These are phyloP conservation scores for Mollisia scopiformis DNA, from an alignment of 2,329 filamentous ascomycete species.

Conservation along the genomic window DNA sequence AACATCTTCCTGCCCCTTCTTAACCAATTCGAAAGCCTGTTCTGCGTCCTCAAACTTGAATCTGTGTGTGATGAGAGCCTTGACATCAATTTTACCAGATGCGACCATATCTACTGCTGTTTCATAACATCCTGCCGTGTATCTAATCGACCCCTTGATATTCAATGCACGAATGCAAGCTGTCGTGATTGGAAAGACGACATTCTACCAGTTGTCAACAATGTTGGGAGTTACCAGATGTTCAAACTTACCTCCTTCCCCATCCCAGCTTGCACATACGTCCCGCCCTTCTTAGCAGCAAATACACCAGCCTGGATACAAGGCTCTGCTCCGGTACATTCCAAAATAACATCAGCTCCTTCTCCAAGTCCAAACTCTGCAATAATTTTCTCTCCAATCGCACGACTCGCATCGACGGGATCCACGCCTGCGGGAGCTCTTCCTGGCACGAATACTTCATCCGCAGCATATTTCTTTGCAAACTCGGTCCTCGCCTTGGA, in stretches of 20 bases:
- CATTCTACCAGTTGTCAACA: slow-evolving; percentile 21
- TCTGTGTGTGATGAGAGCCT: slow-evolving; percentile 41
- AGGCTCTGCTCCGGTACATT: neutral
- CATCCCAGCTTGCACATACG: neutral
- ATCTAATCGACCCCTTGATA: slow-evolving; percentile 54
- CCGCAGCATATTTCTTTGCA: neutral
- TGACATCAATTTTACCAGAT: slow-evolving; percentile 28
- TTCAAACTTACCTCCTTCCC: neutral
- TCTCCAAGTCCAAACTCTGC: neutral
- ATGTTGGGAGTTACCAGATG: neutral
- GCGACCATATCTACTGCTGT: slow-evolving; percentile 50
- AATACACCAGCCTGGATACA: neutral
- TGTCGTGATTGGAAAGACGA: slow-evolving; percentile 54
- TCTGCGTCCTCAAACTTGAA: slow-evolving; percentile 50
- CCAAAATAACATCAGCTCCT: neutral
- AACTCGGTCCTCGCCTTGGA: neutral
- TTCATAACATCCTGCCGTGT: slow-evolving; percentile 52
- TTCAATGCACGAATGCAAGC: slow-evolving; percentile 51
- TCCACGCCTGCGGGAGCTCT: neutral
- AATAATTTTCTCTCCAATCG: slow-evolving; percentile 1
- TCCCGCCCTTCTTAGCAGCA: neutral
- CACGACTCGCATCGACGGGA: neutral
- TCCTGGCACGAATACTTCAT: neutral
- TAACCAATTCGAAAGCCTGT: slow-evolving; percentile 50
- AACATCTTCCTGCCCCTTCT: slow-evolving; percentile 40